Conservation (phyloP, 805 yeast species). For the Saturnispora besseyi region DNA sequence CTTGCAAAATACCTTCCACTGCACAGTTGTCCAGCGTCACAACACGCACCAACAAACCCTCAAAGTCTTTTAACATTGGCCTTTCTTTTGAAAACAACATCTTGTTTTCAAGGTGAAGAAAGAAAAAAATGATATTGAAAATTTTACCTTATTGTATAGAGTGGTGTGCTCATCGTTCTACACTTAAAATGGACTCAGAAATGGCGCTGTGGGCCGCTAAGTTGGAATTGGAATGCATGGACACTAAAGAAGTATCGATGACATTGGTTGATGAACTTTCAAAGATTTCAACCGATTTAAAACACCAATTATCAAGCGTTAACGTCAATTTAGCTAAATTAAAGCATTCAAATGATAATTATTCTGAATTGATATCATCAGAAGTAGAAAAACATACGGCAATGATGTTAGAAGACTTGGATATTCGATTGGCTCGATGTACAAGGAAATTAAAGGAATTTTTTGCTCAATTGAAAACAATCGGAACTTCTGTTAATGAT, state of each 20-base stretch:
- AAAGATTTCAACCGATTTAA: constrained; percentile 10
- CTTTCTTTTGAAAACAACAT: neutral
- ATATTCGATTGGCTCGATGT: neutral
- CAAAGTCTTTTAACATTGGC: constrained; percentile 3
- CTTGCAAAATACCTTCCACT: constrained; percentile 1
- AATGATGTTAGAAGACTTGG: constrained; percentile 1
- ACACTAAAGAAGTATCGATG: constrained; percentile 28
- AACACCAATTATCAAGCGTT: constrained; percentile 4
- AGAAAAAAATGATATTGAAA: neutral
- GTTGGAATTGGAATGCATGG: constrained; percentile 40
- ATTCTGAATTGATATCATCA: neutral
- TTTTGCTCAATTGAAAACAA: neutral
- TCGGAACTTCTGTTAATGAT: neutral
- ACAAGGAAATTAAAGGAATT: neutral
- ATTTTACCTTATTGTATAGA: neutral
- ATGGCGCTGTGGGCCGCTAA: constrained; percentile 38
- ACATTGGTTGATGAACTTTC: constrained; percentile 11
- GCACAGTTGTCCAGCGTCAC: neutral
- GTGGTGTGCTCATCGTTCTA: neutral
- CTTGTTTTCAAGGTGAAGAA: neutral
- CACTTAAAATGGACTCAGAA: constrained; percentile 22
- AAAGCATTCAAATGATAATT: constrained; percentile 2
- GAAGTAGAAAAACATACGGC: constrained; percentile 3
- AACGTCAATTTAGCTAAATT: constrained; percentile 5
- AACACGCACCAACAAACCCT: neutral